phyloP scores from a whole-genome alignment of 495 filamentous ascomycete species.

The Cercophora samala region DNA sequence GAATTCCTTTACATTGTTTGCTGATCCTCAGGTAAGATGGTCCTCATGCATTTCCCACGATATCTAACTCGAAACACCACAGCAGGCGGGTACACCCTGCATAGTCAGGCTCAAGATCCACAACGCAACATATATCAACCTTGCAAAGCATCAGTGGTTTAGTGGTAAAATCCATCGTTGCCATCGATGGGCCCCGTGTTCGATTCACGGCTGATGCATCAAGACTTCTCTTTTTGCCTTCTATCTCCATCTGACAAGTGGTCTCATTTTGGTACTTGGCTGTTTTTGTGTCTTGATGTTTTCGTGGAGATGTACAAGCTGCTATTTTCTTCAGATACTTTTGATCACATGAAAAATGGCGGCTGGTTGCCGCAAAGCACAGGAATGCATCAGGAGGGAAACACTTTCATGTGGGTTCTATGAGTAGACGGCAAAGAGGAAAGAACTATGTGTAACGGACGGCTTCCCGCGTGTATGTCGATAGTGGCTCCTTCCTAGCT shows the following conservation, averaged over 20 bases:
- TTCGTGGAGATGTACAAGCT: neutral
- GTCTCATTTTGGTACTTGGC: neutral
- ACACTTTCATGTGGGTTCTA: no score
- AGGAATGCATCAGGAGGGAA: no score
- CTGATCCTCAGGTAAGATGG: no score
- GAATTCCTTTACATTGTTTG: no score
- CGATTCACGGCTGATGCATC: constrained; percentile 49
- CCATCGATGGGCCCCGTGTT: constrained; percentile 54
- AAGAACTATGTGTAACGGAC: no score
- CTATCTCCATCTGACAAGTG: neutral
- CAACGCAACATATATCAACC: neutral
- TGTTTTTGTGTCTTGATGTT: neutral
- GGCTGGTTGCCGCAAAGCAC: no score
- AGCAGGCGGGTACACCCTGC: no score
- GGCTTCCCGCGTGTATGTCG: no score
- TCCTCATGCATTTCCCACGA: neutral
- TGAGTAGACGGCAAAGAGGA: no score
- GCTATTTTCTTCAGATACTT: no score
- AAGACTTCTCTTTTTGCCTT: neutral
- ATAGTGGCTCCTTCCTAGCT: no score
- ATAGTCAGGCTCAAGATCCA: neutral
- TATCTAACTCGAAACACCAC: neutral
- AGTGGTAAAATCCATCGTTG: constrained; percentile 55
- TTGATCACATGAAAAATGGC: no score
- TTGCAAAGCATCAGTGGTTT: constrained; percentile 39